These are phyloP conservation scores for Taphrina deformans DNA, from an alignment of 1,139 yeast species.

Conservation along the genomic window DNA sequence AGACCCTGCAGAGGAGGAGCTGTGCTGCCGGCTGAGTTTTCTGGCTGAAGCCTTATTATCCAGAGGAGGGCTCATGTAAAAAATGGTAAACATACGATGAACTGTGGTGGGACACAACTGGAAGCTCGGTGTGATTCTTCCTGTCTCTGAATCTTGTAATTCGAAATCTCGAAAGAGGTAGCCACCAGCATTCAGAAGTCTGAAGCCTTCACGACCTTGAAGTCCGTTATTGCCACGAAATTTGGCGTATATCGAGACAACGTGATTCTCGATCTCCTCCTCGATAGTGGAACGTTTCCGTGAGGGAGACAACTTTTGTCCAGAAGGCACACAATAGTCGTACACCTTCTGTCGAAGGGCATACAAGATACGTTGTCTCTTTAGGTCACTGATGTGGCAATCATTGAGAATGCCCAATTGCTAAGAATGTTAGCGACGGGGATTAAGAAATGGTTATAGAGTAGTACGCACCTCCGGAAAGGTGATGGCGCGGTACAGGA, in stretches of 20 bases:
- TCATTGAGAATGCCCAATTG: constrained; percentile 1
- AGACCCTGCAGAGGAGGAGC: not conserved
- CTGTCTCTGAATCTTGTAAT: not conserved
- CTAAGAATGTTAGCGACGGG: constrained; percentile 1
- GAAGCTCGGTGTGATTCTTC: not conserved
- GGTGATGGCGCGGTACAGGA: constrained; percentile 4
- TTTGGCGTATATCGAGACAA: not conserved
- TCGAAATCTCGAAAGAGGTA: not conserved
- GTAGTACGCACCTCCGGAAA: constrained; percentile 22
- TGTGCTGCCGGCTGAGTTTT: not conserved
- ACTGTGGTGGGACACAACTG: not conserved
- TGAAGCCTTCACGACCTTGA: not conserved
- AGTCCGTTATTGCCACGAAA: not conserved
- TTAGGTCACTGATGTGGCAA: constrained; percentile 7
- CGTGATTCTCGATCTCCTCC: constrained; percentile 10
- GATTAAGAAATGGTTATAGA: not conserved
- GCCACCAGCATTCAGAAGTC: not conserved
- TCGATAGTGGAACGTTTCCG: not conserved
- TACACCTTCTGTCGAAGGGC: constrained; percentile 11
- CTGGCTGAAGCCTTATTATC: not conserved
- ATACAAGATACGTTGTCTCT: constrained; percentile 13
- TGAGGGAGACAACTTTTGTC: not conserved
- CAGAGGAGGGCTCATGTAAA: not conserved
- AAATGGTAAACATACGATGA: not conserved
- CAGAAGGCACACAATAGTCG: constrained; percentile 8